Evolutionary conservation across 2,329 filamentous ascomycete species (phyloP), one percentile per base, ranked within the genome.

Genomic region (Aspergillaceae sp.): DNA sequence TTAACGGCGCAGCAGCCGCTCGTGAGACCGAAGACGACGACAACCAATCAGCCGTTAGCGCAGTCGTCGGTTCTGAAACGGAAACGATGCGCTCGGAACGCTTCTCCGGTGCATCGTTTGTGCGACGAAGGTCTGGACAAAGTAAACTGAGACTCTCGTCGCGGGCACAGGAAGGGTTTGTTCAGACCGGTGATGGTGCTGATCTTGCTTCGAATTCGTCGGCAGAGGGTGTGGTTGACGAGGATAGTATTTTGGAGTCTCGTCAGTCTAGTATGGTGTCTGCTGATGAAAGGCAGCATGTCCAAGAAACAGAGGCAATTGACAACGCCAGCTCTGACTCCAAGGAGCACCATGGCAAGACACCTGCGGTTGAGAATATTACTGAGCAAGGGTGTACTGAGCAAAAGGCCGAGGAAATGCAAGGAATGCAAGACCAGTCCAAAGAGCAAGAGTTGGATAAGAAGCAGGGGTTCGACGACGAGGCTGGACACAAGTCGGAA

Each of bases 31-130:
- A 68, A 65, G 32, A 67, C 69, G 70, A 76, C 4, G 72, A 74
- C 10, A 74, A 76, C 19, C 75, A 78, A 48, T 87, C 83, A 2
- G 86, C 86, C 1, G 73, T 86, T 19, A 86, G 83, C 3, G 85
- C 85, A 29, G 59, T 69, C 57, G 55, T 73, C 51, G 61, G 65
- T 30, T 63, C 61, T 3, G 62, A 71, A 38, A 52, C 54, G 27
- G 56, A 54, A 26, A 54, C 63, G 37, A 46, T 56, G 45, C 52
- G 58, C 42, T 63, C 62, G 7, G 61, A 64, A 48, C 48, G 58
- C 34, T 40, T 66, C 33, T 60, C 63, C 47, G 57, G 65, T 44
- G 50, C 45, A 19, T 60, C 59, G 7, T 42, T 60, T 9, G 48
- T 59, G 41, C 59, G 53, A 40, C 53, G 52, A 29, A 40, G 59